Evolutionary conservation across 2,329 filamentous ascomycete genomes (phyloP).

Genomic region (Epichloe uncinata): DNA sequence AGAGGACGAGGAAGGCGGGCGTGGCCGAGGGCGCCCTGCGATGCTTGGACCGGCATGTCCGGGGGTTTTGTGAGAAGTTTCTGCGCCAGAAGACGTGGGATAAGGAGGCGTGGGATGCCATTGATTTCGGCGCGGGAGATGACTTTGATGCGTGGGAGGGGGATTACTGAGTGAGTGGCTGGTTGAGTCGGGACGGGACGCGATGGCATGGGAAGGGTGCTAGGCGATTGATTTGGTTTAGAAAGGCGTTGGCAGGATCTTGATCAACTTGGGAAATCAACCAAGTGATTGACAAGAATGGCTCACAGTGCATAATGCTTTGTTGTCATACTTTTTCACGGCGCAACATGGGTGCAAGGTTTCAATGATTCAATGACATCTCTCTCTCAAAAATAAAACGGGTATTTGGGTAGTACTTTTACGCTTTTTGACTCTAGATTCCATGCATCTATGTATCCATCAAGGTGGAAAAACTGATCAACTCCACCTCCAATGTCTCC

Average conservation of each 20-base stretch:
- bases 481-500: conserved; percentile 69
- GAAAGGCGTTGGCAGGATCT: no score
- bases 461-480: conserved; percentile 41
- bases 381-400: neutral
- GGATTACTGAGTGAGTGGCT: neutral
- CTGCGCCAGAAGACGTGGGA: neutral
- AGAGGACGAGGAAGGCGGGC: neutral
- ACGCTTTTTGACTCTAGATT: neutral
- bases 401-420: neutral
- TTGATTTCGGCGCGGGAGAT: neutral
- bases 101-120: neutral
- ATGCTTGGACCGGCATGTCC: conserved; percentile 2
- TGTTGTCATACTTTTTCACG: no score
- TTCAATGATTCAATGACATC: no score
- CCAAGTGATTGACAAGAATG: no score
- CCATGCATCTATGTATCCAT: neutral
- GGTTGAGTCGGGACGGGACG: neutral
- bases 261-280: no score
- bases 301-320: no score
- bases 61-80: conserved; percentile 4
- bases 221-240: no score
- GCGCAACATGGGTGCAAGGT: no score
- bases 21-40: conserved; percentile 1
- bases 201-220: no score
- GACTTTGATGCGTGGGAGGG: neutral